Base-by-base conservation (phyloP, 1,284 basidiomycete species). In the Leccinum huronense region DNA sequence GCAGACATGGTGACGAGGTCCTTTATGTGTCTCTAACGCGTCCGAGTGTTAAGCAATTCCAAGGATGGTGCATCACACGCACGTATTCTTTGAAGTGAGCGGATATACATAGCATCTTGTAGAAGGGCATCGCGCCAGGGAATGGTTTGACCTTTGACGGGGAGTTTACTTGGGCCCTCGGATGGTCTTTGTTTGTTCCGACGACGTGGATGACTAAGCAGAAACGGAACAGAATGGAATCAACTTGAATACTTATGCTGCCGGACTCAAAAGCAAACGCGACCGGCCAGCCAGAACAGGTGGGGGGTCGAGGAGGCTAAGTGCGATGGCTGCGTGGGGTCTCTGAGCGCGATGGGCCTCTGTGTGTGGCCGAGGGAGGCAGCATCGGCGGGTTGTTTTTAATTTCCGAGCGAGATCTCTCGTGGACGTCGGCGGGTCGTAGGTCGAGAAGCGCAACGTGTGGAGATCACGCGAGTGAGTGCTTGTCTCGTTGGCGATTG, bases 61-160 rank as follows among this genome's bases (percentile, higher is more conserved):
- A 23, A 40, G 33, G 1, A 27, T 6, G 45, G 27, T 6, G n/a
- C 9, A 23, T 11, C 7, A 23, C 40, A 75, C 86, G 59, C 67
- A 92, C 91, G 73, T 88, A 93, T 83, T 90, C 82, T 11, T 78
- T 76, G 68, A 87, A 87, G 74, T 94, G 92, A 5, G 84, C 83
- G 2, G 90, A 81, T 66, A 93, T 90, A 73, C 90, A 93, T 61
- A 93, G 72, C 81, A 94, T 84, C 73, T 91, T 85, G 77, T 94
- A 94, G 73, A 93, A 83, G 7, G 91, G 91, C 91, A 94, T 93
- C 42, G 66, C 16, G 34, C 36, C 31, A 13, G 11, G 14, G 27
- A 30, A 16, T 31, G 3, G 9, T 23, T 38, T 58, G 48, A 30
- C 45, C 19, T 11, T 55, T 60, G 61, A 34, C 58, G 27, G 51